phyloP scores from a whole-genome alignment of 1,284 basidiomycete genomes.

The Cryptococcus jaspeensis region DNA sequence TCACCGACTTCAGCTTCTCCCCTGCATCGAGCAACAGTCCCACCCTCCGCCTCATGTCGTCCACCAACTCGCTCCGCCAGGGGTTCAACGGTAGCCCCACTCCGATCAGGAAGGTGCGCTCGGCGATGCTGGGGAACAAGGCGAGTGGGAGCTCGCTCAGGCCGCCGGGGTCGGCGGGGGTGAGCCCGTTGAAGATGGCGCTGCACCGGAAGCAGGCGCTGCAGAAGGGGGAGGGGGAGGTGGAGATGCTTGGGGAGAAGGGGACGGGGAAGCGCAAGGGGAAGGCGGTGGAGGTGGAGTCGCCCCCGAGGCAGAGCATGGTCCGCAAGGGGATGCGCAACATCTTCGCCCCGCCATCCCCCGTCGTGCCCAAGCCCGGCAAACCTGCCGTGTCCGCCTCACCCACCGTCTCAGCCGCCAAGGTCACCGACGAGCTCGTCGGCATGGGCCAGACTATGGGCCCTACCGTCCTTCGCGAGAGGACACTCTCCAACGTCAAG shows the following conservation, averaged over 20 bases:
- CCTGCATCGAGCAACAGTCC: slow-evolving; percentile 17
- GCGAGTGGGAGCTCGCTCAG: slow-evolving; percentile 25
- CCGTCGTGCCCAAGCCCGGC: slow-evolving; percentile 10
- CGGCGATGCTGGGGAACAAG: slow-evolving; percentile 24
- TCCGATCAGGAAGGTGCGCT: slow-evolving; percentile 28
- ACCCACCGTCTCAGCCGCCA: neutral
- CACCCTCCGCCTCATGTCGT: slow-evolving; percentile 16
- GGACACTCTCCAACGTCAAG: slow-evolving; percentile 2
- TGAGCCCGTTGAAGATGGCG: slow-evolving; percentile 37
- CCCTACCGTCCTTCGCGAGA: slow-evolving; percentile 5
- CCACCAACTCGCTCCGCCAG: slow-evolving; percentile 21
- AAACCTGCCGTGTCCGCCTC: neutral
- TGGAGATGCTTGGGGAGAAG: neutral
- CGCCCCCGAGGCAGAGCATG: slow-evolving; percentile 24
- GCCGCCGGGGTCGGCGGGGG: slow-evolving; percentile 6
- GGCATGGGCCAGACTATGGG: slow-evolving; percentile 16
- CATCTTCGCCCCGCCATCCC: slow-evolving; percentile 39
- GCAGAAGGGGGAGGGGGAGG: neutral
- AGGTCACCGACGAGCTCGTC: slow-evolving; percentile 14
- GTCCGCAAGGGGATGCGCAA: slow-evolving; percentile 40
- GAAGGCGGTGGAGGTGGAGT: neutral
- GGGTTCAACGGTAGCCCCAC: slow-evolving; percentile 29
- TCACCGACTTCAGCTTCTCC: slow-evolving; percentile 29
- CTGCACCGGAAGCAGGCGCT: slow-evolving; percentile 25
- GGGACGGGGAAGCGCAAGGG: too few species aligned